Percentiles rank a stretch among this genome's conserved stretches.
Evolutionary conservation across 192 early-diverging fungal genomes (phyloP).

Genomic region (Dissophora ornata): DNA sequence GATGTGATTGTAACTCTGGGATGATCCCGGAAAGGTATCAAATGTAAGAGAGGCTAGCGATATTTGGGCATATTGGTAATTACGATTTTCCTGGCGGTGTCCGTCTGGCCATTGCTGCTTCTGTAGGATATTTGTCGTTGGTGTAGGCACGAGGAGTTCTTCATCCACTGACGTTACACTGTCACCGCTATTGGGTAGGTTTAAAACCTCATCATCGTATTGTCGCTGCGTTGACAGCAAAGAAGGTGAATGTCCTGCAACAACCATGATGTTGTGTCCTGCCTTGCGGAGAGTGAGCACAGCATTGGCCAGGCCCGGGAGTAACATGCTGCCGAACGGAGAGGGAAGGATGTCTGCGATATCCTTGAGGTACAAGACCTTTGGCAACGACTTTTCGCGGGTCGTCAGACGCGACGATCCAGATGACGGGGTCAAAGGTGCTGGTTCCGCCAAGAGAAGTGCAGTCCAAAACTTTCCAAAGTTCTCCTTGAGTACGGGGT

Average conservation of each 20-base stretch:
- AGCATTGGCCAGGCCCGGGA: conserved; percentile 56
- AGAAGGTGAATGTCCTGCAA: conserved; percentile 61
- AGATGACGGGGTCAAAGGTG: background rate
- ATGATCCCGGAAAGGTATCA: conserved; percentile 43
- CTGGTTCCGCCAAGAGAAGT: conserved; percentile 35
- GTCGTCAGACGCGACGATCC: background rate
- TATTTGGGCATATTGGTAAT: background rate
- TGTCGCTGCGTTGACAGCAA: conserved; percentile 18
- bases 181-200: background rate
- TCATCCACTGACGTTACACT: conserved; percentile 25
- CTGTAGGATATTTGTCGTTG: conserved; percentile 43
- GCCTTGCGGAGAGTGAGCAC: conserved; percentile 56
- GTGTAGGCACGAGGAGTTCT: conserved; percentile 7
- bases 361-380: conserved; percentile 63
- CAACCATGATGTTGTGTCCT: conserved; percentile 58
- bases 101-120: conserved; percentile 32
- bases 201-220: conserved; percentile 2
- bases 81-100: conserved; percentile 7
- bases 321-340: conserved; percentile 41
- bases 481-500: conserved; percentile 37
- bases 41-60: conserved; percentile 23
- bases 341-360: conserved; percentile 59
- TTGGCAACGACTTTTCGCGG: conserved; percentile 21
- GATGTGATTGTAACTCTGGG: conserved; percentile 37
- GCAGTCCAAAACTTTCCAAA: conserved; percentile 56